Evolutionary conservation across 2,329 filamentous ascomycete genomes (phyloP).

Genomic region (Proliferodiscus dingleyae): DNA sequence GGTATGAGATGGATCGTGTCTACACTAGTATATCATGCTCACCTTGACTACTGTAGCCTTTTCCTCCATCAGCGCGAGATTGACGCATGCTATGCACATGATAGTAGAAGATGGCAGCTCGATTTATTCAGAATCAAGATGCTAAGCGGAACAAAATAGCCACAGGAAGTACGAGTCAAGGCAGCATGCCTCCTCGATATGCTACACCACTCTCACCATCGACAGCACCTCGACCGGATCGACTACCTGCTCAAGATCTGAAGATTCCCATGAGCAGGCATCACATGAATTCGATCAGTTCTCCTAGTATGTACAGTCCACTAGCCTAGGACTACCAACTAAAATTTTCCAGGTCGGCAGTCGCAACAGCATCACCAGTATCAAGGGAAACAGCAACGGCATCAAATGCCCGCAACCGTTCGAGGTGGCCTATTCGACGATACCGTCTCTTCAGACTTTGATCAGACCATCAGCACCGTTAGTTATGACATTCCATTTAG

Average conservation of each 20-base stretch:
- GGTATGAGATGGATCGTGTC: too few species aligned
- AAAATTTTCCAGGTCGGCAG: neutral
- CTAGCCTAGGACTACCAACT: too few species aligned
- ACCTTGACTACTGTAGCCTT: too few species aligned
- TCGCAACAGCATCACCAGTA: neutral
- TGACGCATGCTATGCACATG: too few species aligned
- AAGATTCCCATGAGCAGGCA: too few species aligned
- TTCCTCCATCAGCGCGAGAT: too few species aligned
- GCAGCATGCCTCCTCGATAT: neutral
- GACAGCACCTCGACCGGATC: too few species aligned
- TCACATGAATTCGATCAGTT: too few species aligned
- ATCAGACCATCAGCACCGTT: constrained; percentile 1
- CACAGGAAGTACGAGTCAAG: neutral
- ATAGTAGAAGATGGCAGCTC: neutral
- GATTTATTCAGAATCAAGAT: neutral
- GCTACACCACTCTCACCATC: too few species aligned
- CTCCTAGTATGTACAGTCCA: too few species aligned
- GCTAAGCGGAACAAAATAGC: neutral
- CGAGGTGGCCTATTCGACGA: constrained; percentile 1
- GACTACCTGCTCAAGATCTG: too few species aligned
- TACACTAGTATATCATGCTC: too few species aligned
- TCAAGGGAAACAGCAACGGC: neutral
- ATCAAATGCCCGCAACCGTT: neutral
- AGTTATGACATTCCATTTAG: neutral
- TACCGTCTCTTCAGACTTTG: neutral